Conservation (phyloP, 1,284 basidiomycete genomes). For the Prillingera fragicola region DNA sequence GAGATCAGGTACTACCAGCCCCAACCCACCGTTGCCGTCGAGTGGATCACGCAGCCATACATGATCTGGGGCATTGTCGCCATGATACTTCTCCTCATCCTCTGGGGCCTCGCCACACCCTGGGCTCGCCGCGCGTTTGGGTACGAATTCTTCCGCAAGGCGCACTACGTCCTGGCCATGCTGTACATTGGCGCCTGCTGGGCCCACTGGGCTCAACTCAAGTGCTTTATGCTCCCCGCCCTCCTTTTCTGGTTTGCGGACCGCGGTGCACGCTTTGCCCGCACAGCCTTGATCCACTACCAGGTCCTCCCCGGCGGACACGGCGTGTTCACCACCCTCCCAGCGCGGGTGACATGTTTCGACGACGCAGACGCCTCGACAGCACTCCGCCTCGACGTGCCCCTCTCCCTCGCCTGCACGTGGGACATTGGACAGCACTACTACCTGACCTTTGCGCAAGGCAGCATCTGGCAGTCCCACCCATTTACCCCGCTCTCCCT, state of each 20-base stretch:
- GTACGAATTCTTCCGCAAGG: conserved; percentile 35
- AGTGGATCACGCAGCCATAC: conserved; percentile 30
- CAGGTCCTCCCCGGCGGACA: conserved; percentile 22
- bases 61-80: conserved; percentile 35
- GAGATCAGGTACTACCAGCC: conserved; percentile 33
- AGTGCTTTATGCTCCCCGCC: conserved; percentile 33
- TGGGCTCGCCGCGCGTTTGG: conserved; percentile 23
- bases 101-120: conserved; percentile 26
- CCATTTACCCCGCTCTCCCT: conserved; percentile 34
- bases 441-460: conserved; percentile 28
- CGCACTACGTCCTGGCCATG: conserved; percentile 35
- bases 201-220: conserved; percentile 29
- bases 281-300: conserved; percentile 31
- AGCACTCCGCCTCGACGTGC: conserved; percentile 30
- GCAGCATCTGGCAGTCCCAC: conserved; percentile 33
- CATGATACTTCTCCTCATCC: conserved; percentile 21
- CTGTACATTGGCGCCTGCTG: conserved; percentile 34
- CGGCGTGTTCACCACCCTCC: conserved; percentile 26
- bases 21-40: conserved; percentile 22
- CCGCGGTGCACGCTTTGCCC: conserved; percentile 20
- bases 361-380: conserved; percentile 17
- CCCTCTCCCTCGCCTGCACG: conserved; percentile 9
- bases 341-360: conserved; percentile 20
- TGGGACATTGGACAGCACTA: conserved; percentile 32
- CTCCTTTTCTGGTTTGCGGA: conserved; percentile 30